phyloP scores from a whole-genome alignment of 495 filamentous ascomycete species.

The Lasiosphaeriaceae sp. region DNA sequence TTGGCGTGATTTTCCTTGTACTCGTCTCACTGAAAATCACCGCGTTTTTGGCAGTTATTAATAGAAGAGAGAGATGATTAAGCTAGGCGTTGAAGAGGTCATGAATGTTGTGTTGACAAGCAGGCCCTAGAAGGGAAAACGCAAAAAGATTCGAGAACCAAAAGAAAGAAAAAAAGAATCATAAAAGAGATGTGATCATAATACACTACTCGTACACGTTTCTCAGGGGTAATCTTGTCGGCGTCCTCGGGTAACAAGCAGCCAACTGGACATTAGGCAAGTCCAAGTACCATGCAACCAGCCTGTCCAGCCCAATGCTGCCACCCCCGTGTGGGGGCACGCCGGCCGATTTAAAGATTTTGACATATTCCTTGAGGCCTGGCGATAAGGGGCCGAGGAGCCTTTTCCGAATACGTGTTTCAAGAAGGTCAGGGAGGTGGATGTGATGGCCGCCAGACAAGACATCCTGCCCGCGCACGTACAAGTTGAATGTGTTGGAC shows the following conservation, averaged over 20 bases:
- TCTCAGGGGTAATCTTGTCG: conserved; percentile 66
- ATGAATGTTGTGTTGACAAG: too few relatives aligned
- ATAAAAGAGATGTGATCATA: too few relatives aligned
- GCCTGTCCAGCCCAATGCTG: conserved; percentile 81
- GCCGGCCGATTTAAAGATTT: conserved; percentile 73
- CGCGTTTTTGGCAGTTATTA: too few relatives aligned
- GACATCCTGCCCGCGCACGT: conserved; percentile 75
- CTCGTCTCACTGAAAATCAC: too few relatives aligned
- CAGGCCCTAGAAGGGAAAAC: too few relatives aligned
- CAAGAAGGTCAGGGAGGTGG: conserved; percentile 65
- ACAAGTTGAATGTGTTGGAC: conserved; percentile 88
- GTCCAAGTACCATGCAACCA: conserved; percentile 84
- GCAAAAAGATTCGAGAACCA: too few relatives aligned
- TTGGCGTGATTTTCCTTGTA: too few relatives aligned
- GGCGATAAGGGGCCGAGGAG: conserved; percentile 67
- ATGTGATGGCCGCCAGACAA: conserved; percentile 85
- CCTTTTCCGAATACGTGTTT: conserved; percentile 64
- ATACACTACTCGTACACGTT: too few relatives aligned
- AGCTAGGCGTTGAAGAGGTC: too few relatives aligned
- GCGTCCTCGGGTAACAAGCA: conserved; percentile 77
- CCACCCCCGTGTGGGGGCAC: conserved; percentile 78
- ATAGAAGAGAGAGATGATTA: too few relatives aligned
- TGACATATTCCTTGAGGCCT: conserved; percentile 80
- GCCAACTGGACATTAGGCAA: conserved; percentile 77
- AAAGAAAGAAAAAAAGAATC: too few relatives aligned